These are phyloP conservation scores for Plasmopara muralis DNA, from an alignment of 352 stramenopile species.

Conservation along the genomic window DNA sequence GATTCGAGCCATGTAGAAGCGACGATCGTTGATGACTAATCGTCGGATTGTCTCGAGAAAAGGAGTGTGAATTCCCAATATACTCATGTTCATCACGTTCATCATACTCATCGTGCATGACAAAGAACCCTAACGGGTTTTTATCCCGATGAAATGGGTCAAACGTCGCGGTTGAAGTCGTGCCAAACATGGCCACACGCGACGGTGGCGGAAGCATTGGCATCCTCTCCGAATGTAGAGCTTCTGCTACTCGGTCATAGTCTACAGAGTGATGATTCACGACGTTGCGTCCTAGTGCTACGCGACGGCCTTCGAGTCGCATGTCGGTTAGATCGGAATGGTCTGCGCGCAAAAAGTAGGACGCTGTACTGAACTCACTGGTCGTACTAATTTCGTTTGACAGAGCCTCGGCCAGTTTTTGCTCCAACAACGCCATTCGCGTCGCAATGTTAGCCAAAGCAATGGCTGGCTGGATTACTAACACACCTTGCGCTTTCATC, in stretches of 20 bases:
- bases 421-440: constrained; percentile 53
- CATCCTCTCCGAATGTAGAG: constrained; percentile 31
- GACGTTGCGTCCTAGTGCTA: constrained; percentile 41
- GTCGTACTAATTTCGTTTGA: constrained; percentile 44
- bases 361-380: constrained; percentile 36
- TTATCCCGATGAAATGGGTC: constrained; percentile 42
- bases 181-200: constrained; percentile 65
- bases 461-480: constrained; percentile 61
- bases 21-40: constrained; percentile 13
- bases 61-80: constrained; percentile 20
- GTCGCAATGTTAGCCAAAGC: constrained; percentile 61
- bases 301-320: constrained; percentile 27
- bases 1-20: constrained; percentile 7
- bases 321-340: constrained; percentile 37
- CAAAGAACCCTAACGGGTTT: constrained; percentile 45
- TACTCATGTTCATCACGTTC: constrained; percentile 23
- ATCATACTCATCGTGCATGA: constrained; percentile 40
- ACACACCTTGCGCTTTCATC: constrained; percentile 38
- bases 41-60: constrained; percentile 9
- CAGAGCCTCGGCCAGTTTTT: constrained; percentile 31
- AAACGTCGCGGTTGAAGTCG: constrained; percentile 40
- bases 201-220: constrained; percentile 42
- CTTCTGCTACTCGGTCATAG: constrained; percentile 39
- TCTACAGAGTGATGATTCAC: constrained; percentile 64
- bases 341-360: constrained; percentile 45